Evolutionary conservation across 2,329 filamentous ascomycete species (phyloP).

Genomic region (Colletotrichum filicis): DNA sequence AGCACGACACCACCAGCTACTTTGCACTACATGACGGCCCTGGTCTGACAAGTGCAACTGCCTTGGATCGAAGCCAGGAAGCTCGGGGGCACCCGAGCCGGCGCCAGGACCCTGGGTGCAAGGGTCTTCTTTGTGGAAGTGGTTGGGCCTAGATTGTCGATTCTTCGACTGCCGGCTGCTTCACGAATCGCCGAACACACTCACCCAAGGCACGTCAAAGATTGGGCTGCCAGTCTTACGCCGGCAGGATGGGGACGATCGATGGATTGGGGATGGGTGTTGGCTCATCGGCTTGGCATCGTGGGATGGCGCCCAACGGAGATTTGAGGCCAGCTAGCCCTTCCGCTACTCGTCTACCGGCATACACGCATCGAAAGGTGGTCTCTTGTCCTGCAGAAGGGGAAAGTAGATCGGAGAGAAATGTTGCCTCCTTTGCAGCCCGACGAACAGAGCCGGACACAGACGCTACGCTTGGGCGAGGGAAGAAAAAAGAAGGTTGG

Average conservation of each 20-base stretch:
- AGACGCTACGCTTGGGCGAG: not conserved
- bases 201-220: not conserved
- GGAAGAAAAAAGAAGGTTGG: conserved; percentile 14
- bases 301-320: conserved; percentile 10
- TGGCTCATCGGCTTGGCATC: conserved; percentile 22
- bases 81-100: not conserved
- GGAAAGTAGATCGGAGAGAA: not conserved
- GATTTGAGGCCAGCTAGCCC: conserved; percentile 14
- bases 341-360: not conserved
- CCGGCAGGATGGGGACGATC: not conserved
- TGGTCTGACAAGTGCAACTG: not conserved
- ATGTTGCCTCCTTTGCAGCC: conserved; percentile 7
- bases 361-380: not conserved
- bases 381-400: not conserved
- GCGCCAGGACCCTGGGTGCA: not conserved
- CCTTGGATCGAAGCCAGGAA: conserved; percentile 23
- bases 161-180: not conserved
- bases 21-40: not conserved
- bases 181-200: not conserved
- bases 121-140: not conserved
- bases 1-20: not conserved
- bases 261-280: conserved; percentile 2
- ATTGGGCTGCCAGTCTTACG: conserved; percentile 7
- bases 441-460: not conserved
- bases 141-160: not conserved